Base-by-base conservation (phyloP, 805 yeast species). In the Sungouiozyma ichnusensis region DNA sequence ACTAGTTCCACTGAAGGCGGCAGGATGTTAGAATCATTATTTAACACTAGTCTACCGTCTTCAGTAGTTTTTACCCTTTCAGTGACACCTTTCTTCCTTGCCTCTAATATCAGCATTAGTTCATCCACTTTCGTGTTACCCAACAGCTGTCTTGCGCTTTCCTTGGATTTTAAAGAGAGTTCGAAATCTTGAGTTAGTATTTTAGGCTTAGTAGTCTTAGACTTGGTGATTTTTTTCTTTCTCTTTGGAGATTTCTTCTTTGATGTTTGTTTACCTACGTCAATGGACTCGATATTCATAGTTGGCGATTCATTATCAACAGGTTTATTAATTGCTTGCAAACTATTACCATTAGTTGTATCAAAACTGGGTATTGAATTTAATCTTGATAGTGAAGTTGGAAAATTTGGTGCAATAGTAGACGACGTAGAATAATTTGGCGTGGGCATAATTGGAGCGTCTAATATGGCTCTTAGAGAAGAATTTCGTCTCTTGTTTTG, bases 61-160 rank as follows among this genome's bases (percentile, higher is more conserved):
- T 74, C 73, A 1, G 80, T 75, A 46, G 77, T 80, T 40, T 71
- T 71, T 34, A 83, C 79, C 36, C 71, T 74, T 15, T 77, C 74
- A 16, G 76, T 76, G 16, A 80, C 71, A 14, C 88, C 83, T 49
- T 83, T 81, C 46, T 81, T 84, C 40, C 94, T 72, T 0, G 95
- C 94, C 59, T 88, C 95, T 41, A 88, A 81, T 32, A 86, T 85
- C 38, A 88, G 68, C 96, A 88, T 86, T 53, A 88, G 66, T 53
- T 82, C 92, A 63, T 88, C 97, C 24, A 88, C 85, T 55, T 84
- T 84, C 0, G 95, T 88, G 4, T 88, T 90, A 1, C 95, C 95
- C 8, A 85, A 60, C 17, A 81, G 64, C 6, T 87, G 85, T 40
- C 84, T 64, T 1, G 81, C 80, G 50, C 79, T 84, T 36, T 78